Conservation (phyloP, 169 alveolate species). For the Cytauxzoon felis region DNA sequence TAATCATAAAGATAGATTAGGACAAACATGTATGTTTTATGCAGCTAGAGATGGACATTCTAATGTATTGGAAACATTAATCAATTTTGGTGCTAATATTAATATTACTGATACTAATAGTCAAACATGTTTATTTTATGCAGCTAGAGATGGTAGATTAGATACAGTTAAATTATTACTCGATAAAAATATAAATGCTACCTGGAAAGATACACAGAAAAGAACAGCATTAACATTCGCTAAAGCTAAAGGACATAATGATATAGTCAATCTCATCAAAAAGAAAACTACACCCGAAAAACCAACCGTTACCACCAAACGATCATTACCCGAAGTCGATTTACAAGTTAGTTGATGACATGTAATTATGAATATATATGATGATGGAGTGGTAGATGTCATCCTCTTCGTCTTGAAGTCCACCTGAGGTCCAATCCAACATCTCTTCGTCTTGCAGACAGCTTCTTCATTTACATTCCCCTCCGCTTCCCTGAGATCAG, state of each 20-base stretch:
- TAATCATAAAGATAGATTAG: conserved; percentile 84
- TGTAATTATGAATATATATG: background rate
- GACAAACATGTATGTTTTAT: conserved; percentile 87
- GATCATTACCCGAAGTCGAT: background rate
- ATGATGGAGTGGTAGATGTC: too few relatives aligned
- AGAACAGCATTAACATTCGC: conserved; percentile 88
- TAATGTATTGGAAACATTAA: conserved; percentile 70
- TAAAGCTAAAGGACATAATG: conserved; percentile 81
- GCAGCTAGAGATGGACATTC: conserved; percentile 91
- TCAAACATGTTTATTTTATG: conserved; percentile 88
- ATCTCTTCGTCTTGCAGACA: too few relatives aligned
- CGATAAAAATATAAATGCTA: conserved; percentile 83
- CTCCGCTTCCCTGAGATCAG: too few relatives aligned
- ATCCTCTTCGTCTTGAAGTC: too few relatives aligned
- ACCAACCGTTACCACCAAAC: background rate
- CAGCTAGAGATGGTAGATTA: conserved; percentile 85
- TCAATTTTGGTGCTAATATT: conserved; percentile 82
- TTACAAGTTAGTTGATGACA: background rate
- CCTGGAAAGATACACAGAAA: conserved; percentile 82
- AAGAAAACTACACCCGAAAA: conserved; percentile 13
- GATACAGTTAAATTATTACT: conserved; percentile 83
- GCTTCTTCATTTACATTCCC: too few relatives aligned
- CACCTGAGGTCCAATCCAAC: too few relatives aligned
- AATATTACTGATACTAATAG: conserved; percentile 82
- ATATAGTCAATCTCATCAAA: conserved; percentile 78